Evolutionary conservation across 345 rosid species (phyloP).

Genomic region (Psidium friedrichsthalianum): DNA sequence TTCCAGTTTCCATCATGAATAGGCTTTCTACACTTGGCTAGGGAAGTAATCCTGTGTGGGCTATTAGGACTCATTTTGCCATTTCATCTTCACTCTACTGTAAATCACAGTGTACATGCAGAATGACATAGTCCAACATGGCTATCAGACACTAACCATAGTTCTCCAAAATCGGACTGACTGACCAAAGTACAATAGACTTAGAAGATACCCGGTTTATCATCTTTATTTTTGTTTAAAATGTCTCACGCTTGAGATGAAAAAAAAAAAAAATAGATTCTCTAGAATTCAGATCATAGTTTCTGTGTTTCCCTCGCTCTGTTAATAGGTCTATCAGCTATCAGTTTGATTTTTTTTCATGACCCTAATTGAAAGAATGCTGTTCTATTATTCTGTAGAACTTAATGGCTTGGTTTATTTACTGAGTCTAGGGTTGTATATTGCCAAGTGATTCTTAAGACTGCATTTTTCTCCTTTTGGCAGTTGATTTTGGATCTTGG

Average conservation of each 20-base stretch:
- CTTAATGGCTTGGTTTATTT: neutral
- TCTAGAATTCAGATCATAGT: neutral
- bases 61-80: neutral
- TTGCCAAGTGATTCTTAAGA: neutral
- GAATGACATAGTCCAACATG: neutral
- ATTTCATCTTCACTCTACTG: neutral
- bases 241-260: neutral
- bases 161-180: neutral
- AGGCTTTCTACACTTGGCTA: neutral
- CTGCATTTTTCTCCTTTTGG: conserved; percentile 1
- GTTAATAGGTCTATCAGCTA: neutral
- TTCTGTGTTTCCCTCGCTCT: neutral
- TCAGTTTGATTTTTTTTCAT: neutral
- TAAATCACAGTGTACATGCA: neutral
- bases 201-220: neutral
- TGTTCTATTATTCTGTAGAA: neutral
- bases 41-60: neutral
- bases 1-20: neutral
- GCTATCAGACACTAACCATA: neutral
- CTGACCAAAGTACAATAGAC: neutral
- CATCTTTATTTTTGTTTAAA: neutral
- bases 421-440: neutral
- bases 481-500: conserved; percentile 85
- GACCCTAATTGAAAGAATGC: neutral
- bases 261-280: neutral